phyloP scores from a whole-genome alignment of 345 rosid species.

The Sisymbrium irio region DNA sequence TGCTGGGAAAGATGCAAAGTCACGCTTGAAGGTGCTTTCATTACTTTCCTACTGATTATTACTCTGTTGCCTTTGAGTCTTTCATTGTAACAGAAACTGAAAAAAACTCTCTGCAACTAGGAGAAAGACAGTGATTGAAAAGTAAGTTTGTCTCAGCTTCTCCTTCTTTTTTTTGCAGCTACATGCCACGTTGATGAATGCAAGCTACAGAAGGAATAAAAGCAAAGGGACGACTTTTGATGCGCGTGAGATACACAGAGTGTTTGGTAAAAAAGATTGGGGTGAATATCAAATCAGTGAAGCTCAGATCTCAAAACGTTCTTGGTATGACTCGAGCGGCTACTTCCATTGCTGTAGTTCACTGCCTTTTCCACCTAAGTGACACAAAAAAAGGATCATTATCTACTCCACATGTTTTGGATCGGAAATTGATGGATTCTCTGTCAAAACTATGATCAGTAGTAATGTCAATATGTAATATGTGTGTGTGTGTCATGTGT shows the following conservation, averaged over 20 bases:
- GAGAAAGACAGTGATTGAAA: not conserved
- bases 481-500: too few species aligned
- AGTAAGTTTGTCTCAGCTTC: not conserved
- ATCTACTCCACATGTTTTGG: not conserved
- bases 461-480: conserved; percentile 14
- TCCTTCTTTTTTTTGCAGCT: conserved; percentile 45
- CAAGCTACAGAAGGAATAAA: conserved; percentile 43
- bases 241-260: conserved; percentile 57
- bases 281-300: conserved; percentile 75
- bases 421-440: not conserved
- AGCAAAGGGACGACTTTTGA: conserved; percentile 47
- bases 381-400: not conserved
- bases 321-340: conserved; percentile 52
- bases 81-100: not conserved
- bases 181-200: conserved; percentile 88
- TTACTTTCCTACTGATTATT: not conserved
- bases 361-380: conserved; percentile 53
- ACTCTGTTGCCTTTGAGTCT: not conserved
- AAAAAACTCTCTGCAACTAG: not conserved
- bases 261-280: conserved; percentile 68
- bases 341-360: conserved; percentile 77
- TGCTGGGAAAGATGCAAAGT: conserved; percentile 64
- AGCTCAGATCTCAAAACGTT: conserved; percentile 90
- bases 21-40: conserved; percentile 57
- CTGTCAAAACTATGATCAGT: not conserved